Percentiles rank a stretch among this genome's conserved stretches.
phyloP scores from a whole-genome alignment of 2,329 filamentous ascomycete genomes.

The Fusarium sacchari region DNA sequence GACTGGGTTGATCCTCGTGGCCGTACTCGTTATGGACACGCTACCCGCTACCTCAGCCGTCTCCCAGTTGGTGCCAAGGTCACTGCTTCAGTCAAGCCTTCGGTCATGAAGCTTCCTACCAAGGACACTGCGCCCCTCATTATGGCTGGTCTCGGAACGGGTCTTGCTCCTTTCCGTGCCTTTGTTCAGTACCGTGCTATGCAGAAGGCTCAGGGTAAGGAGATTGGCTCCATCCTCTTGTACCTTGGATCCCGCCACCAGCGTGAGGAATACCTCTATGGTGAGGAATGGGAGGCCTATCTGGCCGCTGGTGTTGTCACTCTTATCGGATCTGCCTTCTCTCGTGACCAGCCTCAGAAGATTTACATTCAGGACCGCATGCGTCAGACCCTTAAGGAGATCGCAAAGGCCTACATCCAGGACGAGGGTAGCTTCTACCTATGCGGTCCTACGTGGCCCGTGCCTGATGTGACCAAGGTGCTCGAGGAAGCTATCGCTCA shows the following conservation, averaged over 20 bases:
- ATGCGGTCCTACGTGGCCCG: conserved; percentile 97
- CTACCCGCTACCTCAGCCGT: conserved; percentile 85
- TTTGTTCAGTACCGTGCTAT: conserved; percentile 98
- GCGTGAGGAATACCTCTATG: conserved; percentile 98
- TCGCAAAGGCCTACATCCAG: conserved; percentile 85
- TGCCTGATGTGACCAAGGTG: conserved; percentile 94
- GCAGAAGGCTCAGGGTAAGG: conserved; percentile 96
- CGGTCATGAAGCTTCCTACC: conserved; percentile 97
- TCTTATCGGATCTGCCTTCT: conserved; percentile 91
- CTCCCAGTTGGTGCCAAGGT: conserved; percentile 81
- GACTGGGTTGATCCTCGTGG: conserved; percentile 92
- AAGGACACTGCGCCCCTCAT: conserved; percentile 92
- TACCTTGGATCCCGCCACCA: conserved; percentile 98
- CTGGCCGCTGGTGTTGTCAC: conserved; percentile 95
- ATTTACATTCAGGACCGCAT: conserved; percentile 99
- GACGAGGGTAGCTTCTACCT: conserved; percentile 96
- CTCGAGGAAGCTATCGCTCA: conserved; percentile 88
- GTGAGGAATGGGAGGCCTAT: conserved; percentile 99
- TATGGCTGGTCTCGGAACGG: conserved; percentile 98
- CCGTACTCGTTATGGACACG: conserved; percentile 90
- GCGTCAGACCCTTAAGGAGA: conserved; percentile 85
- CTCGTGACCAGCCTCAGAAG: conserved; percentile 95
- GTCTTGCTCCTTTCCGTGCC: conserved; percentile 97
- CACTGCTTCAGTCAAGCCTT: conserved; percentile 95
- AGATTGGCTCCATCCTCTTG: conserved; percentile 90